Percentiles rank a stretch among this genome's conserved stretches.
Evolutionary conservation across 2,329 filamentous ascomycete genomes (phyloP).

Genomic region (Atkinsonella texensis): DNA sequence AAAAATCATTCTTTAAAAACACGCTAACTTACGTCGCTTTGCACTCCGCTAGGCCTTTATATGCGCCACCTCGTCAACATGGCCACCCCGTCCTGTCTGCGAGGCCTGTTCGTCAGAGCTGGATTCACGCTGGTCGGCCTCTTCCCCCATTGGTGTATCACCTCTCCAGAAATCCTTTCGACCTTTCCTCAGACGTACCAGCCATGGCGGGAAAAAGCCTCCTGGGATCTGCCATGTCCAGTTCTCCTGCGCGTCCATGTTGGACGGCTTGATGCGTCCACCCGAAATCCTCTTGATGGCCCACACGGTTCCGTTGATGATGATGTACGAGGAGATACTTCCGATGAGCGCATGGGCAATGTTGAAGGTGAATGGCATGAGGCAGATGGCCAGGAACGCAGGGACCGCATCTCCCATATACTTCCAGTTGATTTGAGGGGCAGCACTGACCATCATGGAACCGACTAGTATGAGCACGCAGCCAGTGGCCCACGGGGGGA

Average conservation of each 20-base stretch:
- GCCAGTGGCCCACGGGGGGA: constrained; percentile 80
- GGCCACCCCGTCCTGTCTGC: constrained; percentile 2
- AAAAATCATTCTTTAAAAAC: background rate
- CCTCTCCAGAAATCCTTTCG: constrained; percentile 63
- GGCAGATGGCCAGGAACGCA: constrained; percentile 68
- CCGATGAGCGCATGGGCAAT: constrained; percentile 80
- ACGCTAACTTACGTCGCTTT: background rate
- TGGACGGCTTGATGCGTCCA: constrained; percentile 60
- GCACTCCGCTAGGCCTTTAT: background rate
- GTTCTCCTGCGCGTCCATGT: constrained; percentile 64
- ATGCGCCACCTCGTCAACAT: background rate
- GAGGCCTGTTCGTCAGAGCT: constrained; percentile 10
- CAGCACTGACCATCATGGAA: constrained; percentile 72
- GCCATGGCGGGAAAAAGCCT: constrained; percentile 64
- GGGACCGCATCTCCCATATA: constrained; percentile 77
- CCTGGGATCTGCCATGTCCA: constrained; percentile 72
- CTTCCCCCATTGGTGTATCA: constrained; percentile 11
- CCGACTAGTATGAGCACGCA: constrained; percentile 81
- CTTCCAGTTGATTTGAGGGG: constrained; percentile 77
- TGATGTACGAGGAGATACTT: constrained; percentile 63
- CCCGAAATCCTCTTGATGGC: constrained; percentile 52
- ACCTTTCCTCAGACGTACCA: constrained; percentile 48
- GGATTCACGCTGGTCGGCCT: constrained; percentile 7
- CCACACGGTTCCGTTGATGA: constrained; percentile 63
- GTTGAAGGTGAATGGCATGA: constrained; percentile 86